Base-by-base conservation (phyloP, 1,139 yeast genomes). In the Sugiyamaella xylanicola region DNA sequence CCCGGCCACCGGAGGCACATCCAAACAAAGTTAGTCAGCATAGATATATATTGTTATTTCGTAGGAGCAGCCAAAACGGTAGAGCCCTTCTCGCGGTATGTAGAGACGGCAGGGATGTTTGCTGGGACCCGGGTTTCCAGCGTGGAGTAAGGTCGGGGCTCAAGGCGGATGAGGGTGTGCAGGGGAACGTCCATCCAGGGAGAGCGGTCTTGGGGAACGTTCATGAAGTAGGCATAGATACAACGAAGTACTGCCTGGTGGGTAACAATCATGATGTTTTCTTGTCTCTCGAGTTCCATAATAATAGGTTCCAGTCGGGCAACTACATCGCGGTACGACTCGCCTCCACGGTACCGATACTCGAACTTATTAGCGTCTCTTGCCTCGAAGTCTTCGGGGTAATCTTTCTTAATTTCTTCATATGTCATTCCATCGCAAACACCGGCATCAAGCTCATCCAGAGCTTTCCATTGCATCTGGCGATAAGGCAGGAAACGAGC, bases 151-250 rank as follows among this genome's bases (percentile, higher is more conserved):
- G 99, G 97, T 57, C 96, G 79, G 8, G 98, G 97, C 70, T 95
- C 98, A 62, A 93, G 78, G 68, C 90, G 87, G 65, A 93, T 93
- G 70, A 93, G 77, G 0, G 99, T 93, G 69, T 93, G 99, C 66
- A 93, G 77, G 7, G 99, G 99, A 56, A 93, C 95, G 49, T 95
- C 90, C 97, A 93, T 92, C 98, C 99, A 93, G 3, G 99, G 99
- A 58, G 92, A 83, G 69, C 91, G 95, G 66, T 93, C 97, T 71
- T 92, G 98, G 3, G 97, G 97, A 17, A 93, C 96, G 70, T 93
- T 93, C 98, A 93, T 95, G 70, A 92, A 93, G 71, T 95, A 93
- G 3, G 99, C 98, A 72, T 93, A 93, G 56, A 93, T 86, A 71
- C 99, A 93, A 66, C 99, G 82, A 64, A 93, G 78, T 20, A 93